phyloP scores from a whole-genome alignment of 805 yeast genomes.

The Lipomyces yamanashiensis region DNA sequence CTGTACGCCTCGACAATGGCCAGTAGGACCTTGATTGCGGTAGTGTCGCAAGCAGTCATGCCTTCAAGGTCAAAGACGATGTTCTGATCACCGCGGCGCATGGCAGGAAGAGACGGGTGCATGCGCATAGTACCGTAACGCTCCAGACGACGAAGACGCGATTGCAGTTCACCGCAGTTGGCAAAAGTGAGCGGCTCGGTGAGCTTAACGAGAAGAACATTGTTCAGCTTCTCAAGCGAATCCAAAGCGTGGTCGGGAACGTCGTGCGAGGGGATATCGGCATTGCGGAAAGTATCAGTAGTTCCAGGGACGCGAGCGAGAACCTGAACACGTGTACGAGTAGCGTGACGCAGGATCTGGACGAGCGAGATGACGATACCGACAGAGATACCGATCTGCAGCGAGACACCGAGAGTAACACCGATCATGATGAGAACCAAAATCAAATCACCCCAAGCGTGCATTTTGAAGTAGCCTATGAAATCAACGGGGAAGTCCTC shows the following conservation, averaged over 20 bases:
- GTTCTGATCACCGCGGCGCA: slow-evolving; percentile 54
- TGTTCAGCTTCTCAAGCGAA: slow-evolving; percentile 59
- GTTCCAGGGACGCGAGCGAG: slow-evolving; percentile 66
- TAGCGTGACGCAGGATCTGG: slow-evolving; percentile 77
- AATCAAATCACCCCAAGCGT: slow-evolving; percentile 76
- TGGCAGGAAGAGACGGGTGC: slow-evolving; percentile 74
- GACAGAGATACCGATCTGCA: slow-evolving; percentile 87
- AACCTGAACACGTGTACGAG: slow-evolving; percentile 82
- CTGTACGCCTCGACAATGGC: slow-evolving; percentile 63
- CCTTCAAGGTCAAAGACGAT: slow-evolving; percentile 81
- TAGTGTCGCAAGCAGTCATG: slow-evolving; percentile 77
- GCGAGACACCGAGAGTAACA: slow-evolving; percentile 71
- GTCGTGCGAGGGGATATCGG: slow-evolving; percentile 51
- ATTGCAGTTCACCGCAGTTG: slow-evolving; percentile 75
- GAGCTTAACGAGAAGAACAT: slow-evolving; percentile 75
- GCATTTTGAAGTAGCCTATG: slow-evolving; percentile 68
- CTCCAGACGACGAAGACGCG: slow-evolving; percentile 70
- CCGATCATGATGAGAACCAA: slow-evolving; percentile 68
- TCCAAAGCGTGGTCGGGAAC: slow-evolving; percentile 48
- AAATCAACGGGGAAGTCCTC: slow-evolving; percentile 86
- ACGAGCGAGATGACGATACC: slow-evolving; percentile 82
- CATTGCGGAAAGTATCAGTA: slow-evolving; percentile 64
- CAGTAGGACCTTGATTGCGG: slow-evolving; percentile 72
- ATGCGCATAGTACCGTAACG: slow-evolving; percentile 71
- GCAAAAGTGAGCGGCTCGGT: slow-evolving; percentile 91